Evolutionary conservation across 257 asterid species (phyloP).

Genomic region (Apocynum venetum): DNA sequence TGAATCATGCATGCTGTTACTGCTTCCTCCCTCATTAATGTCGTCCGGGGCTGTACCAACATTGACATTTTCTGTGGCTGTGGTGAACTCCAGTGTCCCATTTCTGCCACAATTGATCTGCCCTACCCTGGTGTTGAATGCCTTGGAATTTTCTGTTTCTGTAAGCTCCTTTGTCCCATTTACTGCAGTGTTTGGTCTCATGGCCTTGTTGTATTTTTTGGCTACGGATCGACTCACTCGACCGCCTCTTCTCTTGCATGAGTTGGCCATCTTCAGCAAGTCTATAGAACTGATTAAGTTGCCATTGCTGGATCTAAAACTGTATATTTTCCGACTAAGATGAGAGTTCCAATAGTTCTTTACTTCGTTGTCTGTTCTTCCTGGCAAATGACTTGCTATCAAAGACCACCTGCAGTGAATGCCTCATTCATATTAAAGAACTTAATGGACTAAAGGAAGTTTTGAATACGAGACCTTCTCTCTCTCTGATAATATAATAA

Average conservation of each 20-base stretch:
- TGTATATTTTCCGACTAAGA: conserved; percentile 39
- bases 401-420: conserved; percentile 48
- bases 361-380: conserved; percentile 62
- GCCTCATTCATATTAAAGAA: background rate
- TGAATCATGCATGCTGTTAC: background rate
- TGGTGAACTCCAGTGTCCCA: background rate
- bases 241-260: conserved; percentile 25
- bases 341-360: conserved; percentile 68
- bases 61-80: background rate
- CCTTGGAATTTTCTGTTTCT: too few species aligned
- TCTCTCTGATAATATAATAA: too few species aligned
- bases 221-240: conserved; percentile 30
- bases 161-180: background rate
- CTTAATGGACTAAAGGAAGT: background rate
- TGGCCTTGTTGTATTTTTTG: conserved; percentile 23
- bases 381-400: conserved; percentile 56
- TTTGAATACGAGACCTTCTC: too few species aligned
- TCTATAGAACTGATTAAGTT: conserved; percentile 25
- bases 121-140: background rate
- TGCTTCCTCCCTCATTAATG: background rate
- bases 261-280: conserved; percentile 20
- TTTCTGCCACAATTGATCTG: background rate
- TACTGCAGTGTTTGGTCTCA: background rate
- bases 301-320: conserved; percentile 27
- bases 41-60: background rate